Percentiles rank a stretch among this genome's conserved stretches.
Conservation (phyloP, 345 rosid genomes). For the Physaria fendleri region DNA sequence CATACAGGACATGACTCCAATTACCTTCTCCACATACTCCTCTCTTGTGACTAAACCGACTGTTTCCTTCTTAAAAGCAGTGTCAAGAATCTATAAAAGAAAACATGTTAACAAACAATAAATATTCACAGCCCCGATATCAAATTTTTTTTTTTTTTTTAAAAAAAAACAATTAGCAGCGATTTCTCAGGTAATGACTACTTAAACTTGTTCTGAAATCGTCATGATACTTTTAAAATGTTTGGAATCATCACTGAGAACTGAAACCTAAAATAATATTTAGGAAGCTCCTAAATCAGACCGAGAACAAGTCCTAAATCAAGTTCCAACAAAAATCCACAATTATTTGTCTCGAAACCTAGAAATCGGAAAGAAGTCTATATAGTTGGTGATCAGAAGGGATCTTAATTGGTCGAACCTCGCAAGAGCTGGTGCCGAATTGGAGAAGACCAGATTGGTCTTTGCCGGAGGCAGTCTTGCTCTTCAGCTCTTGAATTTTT, state of each 20-base stretch:
- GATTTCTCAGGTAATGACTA: background rate
- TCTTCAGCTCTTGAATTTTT: constrained; percentile 89
- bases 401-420: constrained; percentile 39
- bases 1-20: background rate
- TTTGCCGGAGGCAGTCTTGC: constrained; percentile 72
- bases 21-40: constrained; percentile 98
- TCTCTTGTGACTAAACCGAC: constrained; percentile 96
- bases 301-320: background rate
- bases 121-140: background rate
- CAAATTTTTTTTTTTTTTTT: too few species aligned
- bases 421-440: constrained; percentile 90
- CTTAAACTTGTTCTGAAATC: background rate
- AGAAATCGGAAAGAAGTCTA: background rate
- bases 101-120: background rate
- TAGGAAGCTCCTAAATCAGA: background rate
- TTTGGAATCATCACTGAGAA: background rate
- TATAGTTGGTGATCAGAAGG: background rate
- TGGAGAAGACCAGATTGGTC: constrained; percentile 96
- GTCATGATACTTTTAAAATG: background rate
- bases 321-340: background rate
- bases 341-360: background rate
- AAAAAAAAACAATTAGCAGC: too few species aligned
- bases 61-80: constrained; percentile 98
- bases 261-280: background rate
- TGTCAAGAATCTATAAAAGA: constrained; percentile 65